These are phyloP conservation scores for Ogataea saltuana DNA, from an alignment of 805 yeast genomes.

Conservation along the genomic window DNA sequence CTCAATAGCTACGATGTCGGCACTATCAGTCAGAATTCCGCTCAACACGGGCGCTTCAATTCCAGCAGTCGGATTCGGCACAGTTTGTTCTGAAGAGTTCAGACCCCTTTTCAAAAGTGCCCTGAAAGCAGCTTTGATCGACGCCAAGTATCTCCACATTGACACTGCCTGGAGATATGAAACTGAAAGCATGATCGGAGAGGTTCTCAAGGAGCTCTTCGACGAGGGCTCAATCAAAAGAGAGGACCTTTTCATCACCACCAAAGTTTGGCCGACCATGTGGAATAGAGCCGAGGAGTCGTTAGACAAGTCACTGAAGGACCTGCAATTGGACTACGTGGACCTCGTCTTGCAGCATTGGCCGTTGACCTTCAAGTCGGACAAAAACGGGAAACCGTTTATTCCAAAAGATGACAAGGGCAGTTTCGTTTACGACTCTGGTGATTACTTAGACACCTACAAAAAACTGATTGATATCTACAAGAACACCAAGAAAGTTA, in stretches of 20 bases:
- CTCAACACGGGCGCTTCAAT: slow-evolving; percentile 64
- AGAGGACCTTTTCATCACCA: slow-evolving; percentile 65
- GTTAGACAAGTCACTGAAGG: slow-evolving; percentile 41
- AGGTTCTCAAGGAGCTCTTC: slow-evolving; percentile 48
- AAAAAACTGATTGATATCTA: slow-evolving; percentile 75
- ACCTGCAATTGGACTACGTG: slow-evolving; percentile 46
- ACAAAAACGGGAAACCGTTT: slow-evolving; percentile 40
- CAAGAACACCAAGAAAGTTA: slow-evolving; percentile 47
- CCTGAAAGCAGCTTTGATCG: slow-evolving; percentile 30
- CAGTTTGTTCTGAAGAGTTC: slow-evolving; percentile 35
- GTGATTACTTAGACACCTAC: slow-evolving; percentile 74
- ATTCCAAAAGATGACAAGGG: slow-evolving; percentile 42
- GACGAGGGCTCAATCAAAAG: slow-evolving; percentile 47
- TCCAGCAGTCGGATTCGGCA: slow-evolving; percentile 74
- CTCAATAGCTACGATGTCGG: slow-evolving; percentile 1
- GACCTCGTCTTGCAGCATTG: slow-evolving; percentile 51
- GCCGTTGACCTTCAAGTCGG: slow-evolving; percentile 47
- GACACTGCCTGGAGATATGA: slow-evolving; percentile 56
- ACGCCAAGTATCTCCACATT: slow-evolving; percentile 50
- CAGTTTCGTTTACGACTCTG: slow-evolving; percentile 65
- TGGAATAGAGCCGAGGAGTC: slow-evolving; percentile 44
- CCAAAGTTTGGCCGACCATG: slow-evolving; percentile 63
- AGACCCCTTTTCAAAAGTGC: slow-evolving; percentile 21
- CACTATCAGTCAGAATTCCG: slow-evolving; percentile 29
- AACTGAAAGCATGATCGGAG: slow-evolving; percentile 44